Evolutionary conservation across 2,329 filamentous ascomycete genomes (phyloP).

Genomic region (Myrmaecium sp.): DNA sequence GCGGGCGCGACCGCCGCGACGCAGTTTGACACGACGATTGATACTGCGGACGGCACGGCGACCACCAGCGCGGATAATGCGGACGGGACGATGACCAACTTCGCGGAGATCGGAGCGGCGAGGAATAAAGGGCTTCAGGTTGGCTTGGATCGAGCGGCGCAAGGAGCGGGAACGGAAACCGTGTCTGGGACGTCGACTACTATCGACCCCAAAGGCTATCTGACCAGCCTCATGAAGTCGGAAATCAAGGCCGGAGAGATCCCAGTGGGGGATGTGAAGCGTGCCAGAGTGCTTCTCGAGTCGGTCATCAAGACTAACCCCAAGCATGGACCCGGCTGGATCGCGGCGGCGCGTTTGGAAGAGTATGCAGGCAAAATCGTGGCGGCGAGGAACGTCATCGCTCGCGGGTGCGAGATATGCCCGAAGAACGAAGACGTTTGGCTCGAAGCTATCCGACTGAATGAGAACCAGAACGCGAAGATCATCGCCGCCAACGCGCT

Average conservation of each 20-base stretch:
- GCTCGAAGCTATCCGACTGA: constrained; percentile 88
- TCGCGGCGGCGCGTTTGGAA: constrained; percentile 81
- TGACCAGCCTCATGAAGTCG: constrained; percentile 76
- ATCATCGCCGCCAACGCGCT: constrained; percentile 90
- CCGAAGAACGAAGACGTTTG: constrained; percentile 91
- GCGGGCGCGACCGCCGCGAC: constrained; percentile 66
- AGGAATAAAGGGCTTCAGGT: constrained; percentile 92
- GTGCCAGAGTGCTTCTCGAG: constrained; percentile 79
- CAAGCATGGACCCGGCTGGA: constrained; percentile 87
- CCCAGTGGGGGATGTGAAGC: constrained; percentile 86
- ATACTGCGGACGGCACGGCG: constrained; percentile 44
- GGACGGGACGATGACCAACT: constrained; percentile 93
- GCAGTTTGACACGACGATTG: constrained; percentile 77
- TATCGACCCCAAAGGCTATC: constrained; percentile 89
- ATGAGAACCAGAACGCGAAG: constrained; percentile 84
- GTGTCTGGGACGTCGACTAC: constrained; percentile 67
- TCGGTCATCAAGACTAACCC: constrained; percentile 96
- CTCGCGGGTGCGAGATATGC: constrained; percentile 74
- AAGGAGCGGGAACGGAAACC: constrained; percentile 50
- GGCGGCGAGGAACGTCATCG: constrained; percentile 73
- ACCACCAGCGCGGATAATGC: constrained; percentile 32
- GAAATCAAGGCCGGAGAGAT: constrained; percentile 64
- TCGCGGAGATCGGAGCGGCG: constrained; percentile 90
- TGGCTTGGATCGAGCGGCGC: constrained; percentile 77
- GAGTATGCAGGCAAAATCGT: constrained; percentile 85